Evolutionary conservation across 352 stramenopile species (phyloP).

Genomic region (Albugo candida): DNA sequence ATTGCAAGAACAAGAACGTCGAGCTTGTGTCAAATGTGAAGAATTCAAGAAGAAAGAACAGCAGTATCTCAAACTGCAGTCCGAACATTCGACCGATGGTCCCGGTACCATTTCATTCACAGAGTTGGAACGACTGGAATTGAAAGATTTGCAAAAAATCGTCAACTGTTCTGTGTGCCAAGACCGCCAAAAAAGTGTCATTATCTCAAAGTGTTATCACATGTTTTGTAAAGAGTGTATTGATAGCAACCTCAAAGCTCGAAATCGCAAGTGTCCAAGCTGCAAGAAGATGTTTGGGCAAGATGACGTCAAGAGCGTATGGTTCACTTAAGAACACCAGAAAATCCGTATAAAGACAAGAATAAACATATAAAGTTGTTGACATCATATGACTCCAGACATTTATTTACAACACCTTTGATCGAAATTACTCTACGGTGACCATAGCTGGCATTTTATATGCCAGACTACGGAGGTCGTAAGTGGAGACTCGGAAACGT

Average conservation of each 20-base stretch:
- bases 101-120: conserved; percentile 19
- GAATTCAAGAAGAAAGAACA: conserved; percentile 27
- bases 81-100: conserved; percentile 13
- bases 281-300: conserved; percentile 85
- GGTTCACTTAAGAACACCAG: conserved; percentile 42
- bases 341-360: neutral
- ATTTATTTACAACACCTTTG: no score
- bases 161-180: conserved; percentile 75
- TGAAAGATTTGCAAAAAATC: conserved; percentile 64
- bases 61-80: conserved; percentile 19
- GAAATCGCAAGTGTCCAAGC: conserved; percentile 77
- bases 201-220: conserved; percentile 78
- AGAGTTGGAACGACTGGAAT: conserved; percentile 59
- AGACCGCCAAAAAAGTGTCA: conserved; percentile 67
- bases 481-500: no score
- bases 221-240: conserved; percentile 82
- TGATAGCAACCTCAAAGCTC: conserved; percentile 72
- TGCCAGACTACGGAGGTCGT: no score
- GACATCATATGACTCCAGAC: no score
- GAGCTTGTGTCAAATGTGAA: conserved; percentile 5
- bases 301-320: conserved; percentile 72
- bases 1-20: conserved; percentile 2
- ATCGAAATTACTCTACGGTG: no score
- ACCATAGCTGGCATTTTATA: no score
- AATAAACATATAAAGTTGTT: no score